These are phyloP conservation scores for Posidonia oceanica DNA, from an alignment of 116 monocot species.

Conservation along the genomic window DNA sequence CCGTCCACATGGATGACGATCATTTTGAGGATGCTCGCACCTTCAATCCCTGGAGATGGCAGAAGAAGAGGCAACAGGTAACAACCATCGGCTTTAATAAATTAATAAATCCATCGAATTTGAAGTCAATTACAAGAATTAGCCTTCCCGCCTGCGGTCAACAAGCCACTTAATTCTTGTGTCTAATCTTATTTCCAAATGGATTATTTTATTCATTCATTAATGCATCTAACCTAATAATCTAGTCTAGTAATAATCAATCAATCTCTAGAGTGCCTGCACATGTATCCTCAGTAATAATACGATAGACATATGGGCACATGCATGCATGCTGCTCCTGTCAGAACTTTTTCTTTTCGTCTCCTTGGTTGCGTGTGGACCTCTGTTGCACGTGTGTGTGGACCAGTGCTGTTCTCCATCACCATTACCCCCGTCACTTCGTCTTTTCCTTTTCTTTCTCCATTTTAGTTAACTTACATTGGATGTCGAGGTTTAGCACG, in stretches of 20 bases:
- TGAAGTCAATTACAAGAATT: not conserved
- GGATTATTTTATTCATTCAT: no score
- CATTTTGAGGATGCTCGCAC: slow-evolving; percentile 59
- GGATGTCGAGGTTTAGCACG: no score
- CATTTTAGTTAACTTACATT: not conserved
- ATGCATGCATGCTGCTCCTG: not conserved
- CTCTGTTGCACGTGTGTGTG: not conserved
- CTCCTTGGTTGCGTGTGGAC: not conserved
- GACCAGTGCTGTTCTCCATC: not conserved
- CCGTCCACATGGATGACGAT: slow-evolving; percentile 57
- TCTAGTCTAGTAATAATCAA: no score
- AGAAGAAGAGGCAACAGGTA: slow-evolving; percentile 10
- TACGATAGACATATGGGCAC: not conserved
- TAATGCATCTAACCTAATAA: no score
- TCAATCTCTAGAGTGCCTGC: no score
- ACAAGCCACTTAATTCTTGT: no score
- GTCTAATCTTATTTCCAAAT: no score
- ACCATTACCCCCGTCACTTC: not conserved
- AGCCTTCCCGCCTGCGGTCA: no score
- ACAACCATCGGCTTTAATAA: not conserved
- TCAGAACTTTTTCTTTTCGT: not conserved
- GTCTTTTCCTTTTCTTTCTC: not conserved
- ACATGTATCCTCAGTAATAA: no score
- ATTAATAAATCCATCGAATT: not conserved
- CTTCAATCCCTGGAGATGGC: slow-evolving; percentile 96